Percentiles rank a stretch among this genome's conserved stretches.
These are phyloP conservation scores for Zygosaccharomyces kombuchaensis DNA, from an alignment of 805 yeast species.

Conservation along the genomic window DNA sequence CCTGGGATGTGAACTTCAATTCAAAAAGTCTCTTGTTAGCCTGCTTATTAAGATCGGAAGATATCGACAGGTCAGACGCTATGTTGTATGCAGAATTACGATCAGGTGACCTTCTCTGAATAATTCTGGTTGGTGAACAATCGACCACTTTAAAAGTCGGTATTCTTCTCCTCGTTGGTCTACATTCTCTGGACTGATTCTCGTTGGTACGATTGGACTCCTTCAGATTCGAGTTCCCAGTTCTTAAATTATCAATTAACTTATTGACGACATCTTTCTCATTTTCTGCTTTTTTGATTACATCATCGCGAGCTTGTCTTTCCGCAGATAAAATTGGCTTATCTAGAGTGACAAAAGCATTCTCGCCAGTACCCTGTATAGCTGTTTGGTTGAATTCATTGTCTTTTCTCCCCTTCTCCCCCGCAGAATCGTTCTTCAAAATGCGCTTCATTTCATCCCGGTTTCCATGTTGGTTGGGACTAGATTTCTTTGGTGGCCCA, in stretches of 20 bases:
- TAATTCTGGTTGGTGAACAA: slow-evolving; percentile 22
- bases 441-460: background rate
- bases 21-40: slow-evolving; percentile 22
- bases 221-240: background rate
- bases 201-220: too few relatives aligned
- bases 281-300: background rate
- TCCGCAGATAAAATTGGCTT: slow-evolving; percentile 1
- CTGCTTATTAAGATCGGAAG: slow-evolving; percentile 16
- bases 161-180: background rate
- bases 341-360: background rate
- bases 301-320: background rate
- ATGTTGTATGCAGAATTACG: slow-evolving; percentile 10
- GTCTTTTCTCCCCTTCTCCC: background rate
- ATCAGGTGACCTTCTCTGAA: slow-evolving; percentile 6
- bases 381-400: background rate
- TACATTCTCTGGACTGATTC: background rate
- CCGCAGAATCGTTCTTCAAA: background rate
- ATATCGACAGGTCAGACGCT: slow-evolving; percentile 17
- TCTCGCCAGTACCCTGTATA: background rate
- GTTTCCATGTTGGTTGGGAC: background rate
- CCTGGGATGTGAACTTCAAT: slow-evolving; percentile 24
- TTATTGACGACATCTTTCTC: background rate
- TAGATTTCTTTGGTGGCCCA: background rate
- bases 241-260: background rate
- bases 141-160: slow-evolving; percentile 22